Evolutionary conservation across 2,329 filamentous ascomycete genomes (phyloP).

Genomic region (Pestalotiopsis fici): DNA sequence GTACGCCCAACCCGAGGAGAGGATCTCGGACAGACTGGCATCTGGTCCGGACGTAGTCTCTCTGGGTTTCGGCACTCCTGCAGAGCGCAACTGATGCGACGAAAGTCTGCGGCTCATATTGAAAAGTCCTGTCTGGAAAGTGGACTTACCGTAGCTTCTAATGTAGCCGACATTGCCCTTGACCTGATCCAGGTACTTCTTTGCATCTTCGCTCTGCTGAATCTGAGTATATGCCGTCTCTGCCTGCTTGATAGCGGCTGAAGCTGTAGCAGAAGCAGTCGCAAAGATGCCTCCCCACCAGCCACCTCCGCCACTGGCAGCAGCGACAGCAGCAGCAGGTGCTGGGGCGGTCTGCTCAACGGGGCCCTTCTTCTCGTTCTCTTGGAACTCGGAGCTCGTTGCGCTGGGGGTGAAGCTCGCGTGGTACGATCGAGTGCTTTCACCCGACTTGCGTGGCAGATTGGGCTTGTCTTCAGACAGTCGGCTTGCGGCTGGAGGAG

Average conservation of each 20-base stretch:
- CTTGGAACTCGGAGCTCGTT: slow-evolving; percentile 62
- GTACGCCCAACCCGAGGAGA: too few species aligned
- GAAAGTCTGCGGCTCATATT: background rate
- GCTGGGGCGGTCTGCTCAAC: slow-evolving; percentile 39
- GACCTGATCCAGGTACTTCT: slow-evolving; percentile 94
- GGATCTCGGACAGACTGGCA: too few species aligned
- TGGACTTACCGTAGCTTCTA: slow-evolving; percentile 67
- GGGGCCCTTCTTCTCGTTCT: slow-evolving; percentile 53
- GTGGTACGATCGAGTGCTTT: slow-evolving; percentile 72
- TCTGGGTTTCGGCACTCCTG: background rate
- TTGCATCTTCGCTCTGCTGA: slow-evolving; percentile 93
- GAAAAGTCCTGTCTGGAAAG: background rate
- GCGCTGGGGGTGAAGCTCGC: slow-evolving; percentile 71
- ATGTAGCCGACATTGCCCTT: slow-evolving; percentile 83
- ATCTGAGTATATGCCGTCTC: slow-evolving; percentile 94
- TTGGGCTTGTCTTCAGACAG: slow-evolving; percentile 65
- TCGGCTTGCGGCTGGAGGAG: slow-evolving; percentile 48
- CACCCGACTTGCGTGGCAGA: slow-evolving; percentile 69
- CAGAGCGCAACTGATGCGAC: background rate
- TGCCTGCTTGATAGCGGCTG: slow-evolving; percentile 85
- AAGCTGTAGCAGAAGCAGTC: slow-evolving; percentile 64
- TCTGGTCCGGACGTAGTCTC: background rate
- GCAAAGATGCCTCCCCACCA: slow-evolving; percentile 90
- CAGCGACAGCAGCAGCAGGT: slow-evolving; percentile 15
- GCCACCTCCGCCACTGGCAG: slow-evolving; percentile 57